phyloP scores from a whole-genome alignment of 805 yeast genomes.

The Scheffersomyces stipitis region DNA sequence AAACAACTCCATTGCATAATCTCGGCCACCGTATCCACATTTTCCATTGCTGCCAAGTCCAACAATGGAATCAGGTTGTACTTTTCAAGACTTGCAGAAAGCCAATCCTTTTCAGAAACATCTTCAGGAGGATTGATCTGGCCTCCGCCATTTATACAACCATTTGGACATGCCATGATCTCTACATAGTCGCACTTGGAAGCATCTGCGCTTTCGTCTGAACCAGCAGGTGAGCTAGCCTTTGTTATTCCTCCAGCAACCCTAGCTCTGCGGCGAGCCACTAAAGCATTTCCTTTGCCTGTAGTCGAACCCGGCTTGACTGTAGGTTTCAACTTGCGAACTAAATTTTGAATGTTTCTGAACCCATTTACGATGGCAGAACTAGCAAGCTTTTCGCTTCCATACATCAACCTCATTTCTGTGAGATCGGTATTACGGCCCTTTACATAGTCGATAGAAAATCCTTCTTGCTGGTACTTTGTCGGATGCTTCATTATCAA shows the following conservation, averaged over 20 bases:
- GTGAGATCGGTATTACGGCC: slow-evolving; percentile 79
- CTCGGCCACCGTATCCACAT: slow-evolving; percentile 11
- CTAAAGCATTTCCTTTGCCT: slow-evolving; percentile 33
- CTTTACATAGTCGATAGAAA: slow-evolving; percentile 38
- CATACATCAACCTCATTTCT: slow-evolving; percentile 60
- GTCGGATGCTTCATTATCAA: slow-evolving; percentile 17
- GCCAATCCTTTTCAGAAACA: slow-evolving; percentile 44
- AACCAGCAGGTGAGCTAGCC: not conserved
- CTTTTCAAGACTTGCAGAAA: slow-evolving; percentile 30
- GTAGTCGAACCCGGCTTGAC: slow-evolving; percentile 12
- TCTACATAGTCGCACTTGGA: slow-evolving; percentile 77
- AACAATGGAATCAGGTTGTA: slow-evolving; percentile 33
- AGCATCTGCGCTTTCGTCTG: slow-evolving; percentile 53
- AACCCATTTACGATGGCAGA: slow-evolving; percentile 82
- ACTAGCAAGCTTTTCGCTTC: slow-evolving; percentile 43
- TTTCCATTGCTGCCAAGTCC: slow-evolving; percentile 10
- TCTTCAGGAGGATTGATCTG: slow-evolving; percentile 57
- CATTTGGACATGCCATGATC: slow-evolving; percentile 98
- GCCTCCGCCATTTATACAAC: slow-evolving; percentile 97
- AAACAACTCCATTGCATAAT: slow-evolving; percentile 32
- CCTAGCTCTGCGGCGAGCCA: slow-evolving; percentile 46
- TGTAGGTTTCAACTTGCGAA: slow-evolving; percentile 65
- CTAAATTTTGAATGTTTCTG: slow-evolving; percentile 90
- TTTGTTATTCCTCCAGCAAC: slow-evolving; percentile 12
- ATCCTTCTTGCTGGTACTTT: slow-evolving; percentile 15